Evolutionary conservation across 345 rosid species (phyloP).

Genomic region (Cochlearia excelsa): DNA sequence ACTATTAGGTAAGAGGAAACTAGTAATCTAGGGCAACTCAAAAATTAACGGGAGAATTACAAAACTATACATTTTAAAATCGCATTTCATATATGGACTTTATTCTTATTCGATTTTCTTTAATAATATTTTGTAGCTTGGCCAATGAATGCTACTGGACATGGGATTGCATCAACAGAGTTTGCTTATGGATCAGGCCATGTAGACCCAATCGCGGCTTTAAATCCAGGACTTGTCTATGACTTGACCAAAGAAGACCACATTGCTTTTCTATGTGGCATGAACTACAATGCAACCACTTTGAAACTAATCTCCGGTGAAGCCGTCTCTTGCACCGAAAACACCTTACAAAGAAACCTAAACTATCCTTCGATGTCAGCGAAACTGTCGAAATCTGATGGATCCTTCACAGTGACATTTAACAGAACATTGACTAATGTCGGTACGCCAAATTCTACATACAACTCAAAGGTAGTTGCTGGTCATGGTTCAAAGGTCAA

Average conservation of each 20-base stretch:
- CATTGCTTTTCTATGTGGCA: slow-evolving; percentile 42
- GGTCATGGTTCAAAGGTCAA: neutral
- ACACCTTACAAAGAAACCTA: slow-evolving; percentile 26
- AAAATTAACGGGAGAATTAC: no score
- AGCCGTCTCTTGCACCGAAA: slow-evolving; percentile 34
- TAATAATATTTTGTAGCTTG: slow-evolving; percentile 31
- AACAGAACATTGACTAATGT: slow-evolving; percentile 55
- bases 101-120: slow-evolving; percentile 4
- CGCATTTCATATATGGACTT: no score
- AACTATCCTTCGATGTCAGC: slow-evolving; percentile 6
- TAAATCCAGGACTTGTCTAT: slow-evolving; percentile 38
- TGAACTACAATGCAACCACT: no score
- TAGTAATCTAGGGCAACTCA: no score
- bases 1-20: no score
- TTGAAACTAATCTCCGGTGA: slow-evolving; percentile 34
- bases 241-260: slow-evolving; percentile 30
- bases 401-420: slow-evolving; percentile 3
- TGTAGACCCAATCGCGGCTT: slow-evolving; percentile 49
- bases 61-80: no score
- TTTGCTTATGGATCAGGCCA: slow-evolving; percentile 57
- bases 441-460: slow-evolving; percentile 36
- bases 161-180: slow-evolving; percentile 20
- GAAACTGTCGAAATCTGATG: neutral
- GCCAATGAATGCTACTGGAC: slow-evolving; percentile 3
- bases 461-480: neutral